Conservation (phyloP, 2,329 filamentous ascomycete species). For the Ophiostoma perfectum region DNA sequence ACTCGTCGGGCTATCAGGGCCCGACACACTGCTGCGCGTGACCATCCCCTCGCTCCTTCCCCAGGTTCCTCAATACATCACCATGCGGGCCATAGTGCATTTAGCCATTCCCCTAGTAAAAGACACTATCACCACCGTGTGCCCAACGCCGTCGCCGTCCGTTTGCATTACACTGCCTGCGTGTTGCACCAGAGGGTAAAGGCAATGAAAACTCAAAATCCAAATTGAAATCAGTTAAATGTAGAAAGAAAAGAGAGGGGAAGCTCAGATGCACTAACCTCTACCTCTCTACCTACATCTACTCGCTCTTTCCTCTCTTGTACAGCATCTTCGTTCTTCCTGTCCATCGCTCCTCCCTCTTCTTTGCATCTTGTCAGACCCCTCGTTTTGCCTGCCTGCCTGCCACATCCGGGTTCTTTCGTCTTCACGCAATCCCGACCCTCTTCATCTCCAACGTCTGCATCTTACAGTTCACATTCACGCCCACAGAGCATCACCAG, state of each 20-base stretch:
- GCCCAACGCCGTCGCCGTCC: not conserved
- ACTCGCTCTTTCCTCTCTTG: slow-evolving; percentile 16
- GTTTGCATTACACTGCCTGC: too few species aligned
- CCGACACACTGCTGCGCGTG: slow-evolving; percentile 1
- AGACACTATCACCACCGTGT: not conserved
- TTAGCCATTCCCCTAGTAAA: not conserved
- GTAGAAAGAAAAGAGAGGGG: not conserved
- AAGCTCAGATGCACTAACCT: not conserved
- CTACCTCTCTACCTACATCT: slow-evolving; percentile 15
- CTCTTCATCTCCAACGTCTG: not conserved
- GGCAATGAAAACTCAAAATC: too few species aligned
- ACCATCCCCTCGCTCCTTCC: not conserved
- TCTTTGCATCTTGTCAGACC: not conserved
- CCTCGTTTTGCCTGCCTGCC: slow-evolving; percentile 11
- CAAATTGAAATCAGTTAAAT: too few species aligned
- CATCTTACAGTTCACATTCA: not conserved
- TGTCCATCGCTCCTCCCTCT: not conserved
- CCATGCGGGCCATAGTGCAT: not conserved
- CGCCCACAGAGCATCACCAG: too few species aligned
- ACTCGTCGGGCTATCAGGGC: slow-evolving; percentile 2
- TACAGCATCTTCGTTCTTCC: slow-evolving; percentile 8
- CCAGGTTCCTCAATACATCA: not conserved
- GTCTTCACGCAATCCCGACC: not conserved
- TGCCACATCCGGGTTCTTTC: not conserved
- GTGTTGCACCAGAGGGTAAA: too few species aligned